phyloP scores from a whole-genome alignment of 2,329 filamentous ascomycete genomes.

The Cladosporium austrohemisphaericum region DNA sequence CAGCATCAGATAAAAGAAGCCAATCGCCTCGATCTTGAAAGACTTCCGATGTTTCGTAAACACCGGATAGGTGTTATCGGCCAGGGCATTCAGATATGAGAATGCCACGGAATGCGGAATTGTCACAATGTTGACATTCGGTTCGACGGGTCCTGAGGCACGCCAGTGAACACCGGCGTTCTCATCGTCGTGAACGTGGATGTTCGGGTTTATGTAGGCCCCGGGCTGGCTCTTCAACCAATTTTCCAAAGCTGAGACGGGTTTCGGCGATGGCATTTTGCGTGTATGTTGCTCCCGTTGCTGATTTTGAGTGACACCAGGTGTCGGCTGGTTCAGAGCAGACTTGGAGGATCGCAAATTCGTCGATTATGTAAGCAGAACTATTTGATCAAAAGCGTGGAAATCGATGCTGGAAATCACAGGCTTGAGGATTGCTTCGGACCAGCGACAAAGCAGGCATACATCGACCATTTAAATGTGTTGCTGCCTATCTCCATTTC shows the following conservation, averaged over 20 bases:
- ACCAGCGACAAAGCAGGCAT: no score
- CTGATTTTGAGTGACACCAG: no score
- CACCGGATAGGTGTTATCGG: slow-evolving; percentile 32
- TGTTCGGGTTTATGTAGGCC: slow-evolving; percentile 28
- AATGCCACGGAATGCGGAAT: slow-evolving; percentile 33
- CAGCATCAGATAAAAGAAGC: slow-evolving; percentile 36
- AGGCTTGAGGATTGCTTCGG: no score
- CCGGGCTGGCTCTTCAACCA: slow-evolving; percentile 31
- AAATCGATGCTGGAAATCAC: no score
- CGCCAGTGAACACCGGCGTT: slow-evolving; percentile 28
- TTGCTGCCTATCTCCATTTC: no score
- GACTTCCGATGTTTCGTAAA: slow-evolving; percentile 26
- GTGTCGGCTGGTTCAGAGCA: no score
- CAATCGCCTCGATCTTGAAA: slow-evolving; percentile 31
- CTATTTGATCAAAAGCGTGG: no score
- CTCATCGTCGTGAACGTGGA: slow-evolving; percentile 24
- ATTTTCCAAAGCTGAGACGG: slow-evolving; percentile 21
- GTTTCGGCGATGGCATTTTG: slow-evolving; percentile 1
- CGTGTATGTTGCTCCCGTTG: no score
- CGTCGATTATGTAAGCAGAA: no score
- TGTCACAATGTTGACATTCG: slow-evolving; percentile 23
- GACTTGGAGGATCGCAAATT: no score
- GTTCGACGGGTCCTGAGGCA: slow-evolving; percentile 20
- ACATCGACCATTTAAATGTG: no score
- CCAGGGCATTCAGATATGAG: slow-evolving; percentile 36